Base-by-base conservation (phyloP, 768 basidiomycete genomes). In the Symmetrospora coprosmae region DNA sequence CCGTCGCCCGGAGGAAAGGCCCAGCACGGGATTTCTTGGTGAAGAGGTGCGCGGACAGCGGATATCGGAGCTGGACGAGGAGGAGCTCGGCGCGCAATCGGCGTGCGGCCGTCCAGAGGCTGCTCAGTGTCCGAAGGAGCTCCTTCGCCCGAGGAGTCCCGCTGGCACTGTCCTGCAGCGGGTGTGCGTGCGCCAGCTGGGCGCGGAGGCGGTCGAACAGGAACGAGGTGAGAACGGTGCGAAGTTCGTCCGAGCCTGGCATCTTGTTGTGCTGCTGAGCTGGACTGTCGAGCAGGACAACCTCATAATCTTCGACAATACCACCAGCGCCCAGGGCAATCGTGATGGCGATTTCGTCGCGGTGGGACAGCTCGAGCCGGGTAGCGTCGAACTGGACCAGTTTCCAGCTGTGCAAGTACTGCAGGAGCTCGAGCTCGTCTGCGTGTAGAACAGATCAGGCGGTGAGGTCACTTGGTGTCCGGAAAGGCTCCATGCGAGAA, bases 391-490 rank as follows among this genome's bases (percentile, higher is more conserved):
- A 65, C n/a, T 38, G 47, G 1, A 35, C 34, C 16, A 68, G 41
- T 4, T 30, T 28, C 68, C 69, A 70, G 0, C 65, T 61, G 25
- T 69, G 65, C 23, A 67, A 19, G 39, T 62, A 38, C 49, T 68
- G 61, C 4, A 70, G 53, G 1, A 64, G 55, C 7, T 66, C 64
- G 30, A 59, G 65, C 17, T 70, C 68, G 31, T 62, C 69, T 63
- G 30, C 30, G 19, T 34, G 8, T 37, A 6, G 4, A 19, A 9
- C 28, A 34, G n/a, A 16, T 7, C 16, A 7, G 51, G 21, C n/a
- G 13, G 16, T 25, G 37, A 11, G 6, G 8, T 25, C 19, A 6
- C 37, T 21, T 11, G n/a, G 40, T 35, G 8, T 1, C 33, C 27
- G 23, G 17, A 4, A n/a, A 9, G 19, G 2, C 8, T 5, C 16